phyloP scores from a whole-genome alignment of 768 basidiomycete genomes.

The Hygrocybe punicea region DNA sequence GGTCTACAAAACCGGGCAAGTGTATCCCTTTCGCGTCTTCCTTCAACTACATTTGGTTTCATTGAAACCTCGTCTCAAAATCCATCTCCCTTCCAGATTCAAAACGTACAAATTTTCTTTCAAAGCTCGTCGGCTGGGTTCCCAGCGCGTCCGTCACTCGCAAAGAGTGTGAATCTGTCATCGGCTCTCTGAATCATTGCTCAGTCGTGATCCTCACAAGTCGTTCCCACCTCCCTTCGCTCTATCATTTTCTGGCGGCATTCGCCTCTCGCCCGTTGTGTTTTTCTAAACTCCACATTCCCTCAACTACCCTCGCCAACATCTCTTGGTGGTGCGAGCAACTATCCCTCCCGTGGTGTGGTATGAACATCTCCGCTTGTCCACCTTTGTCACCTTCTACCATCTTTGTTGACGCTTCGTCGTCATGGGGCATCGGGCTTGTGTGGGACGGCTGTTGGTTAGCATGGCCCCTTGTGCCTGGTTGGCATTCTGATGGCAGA shows the following conservation, averaged over 20 bases:
- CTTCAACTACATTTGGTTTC: slow-evolving; percentile 27
- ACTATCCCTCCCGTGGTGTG: not conserved
- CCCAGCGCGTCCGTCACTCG: not conserved
- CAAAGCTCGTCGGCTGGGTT: not conserved
- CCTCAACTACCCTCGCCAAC: slow-evolving; percentile 17
- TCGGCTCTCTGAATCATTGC: slow-evolving; percentile 32
- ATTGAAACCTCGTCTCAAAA: slow-evolving; percentile 28
- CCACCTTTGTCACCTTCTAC: slow-evolving; percentile 3
- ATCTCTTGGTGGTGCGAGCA: slow-evolving; percentile 29
- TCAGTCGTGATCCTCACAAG: slow-evolving; percentile 21
- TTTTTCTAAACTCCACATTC: slow-evolving; percentile 11
- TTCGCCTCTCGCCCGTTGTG: not conserved
- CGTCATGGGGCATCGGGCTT: slow-evolving; percentile 29
- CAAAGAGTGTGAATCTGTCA: slow-evolving; percentile 14
- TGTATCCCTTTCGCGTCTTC: slow-evolving; percentile 14
- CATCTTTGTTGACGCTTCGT: slow-evolving; percentile 24
- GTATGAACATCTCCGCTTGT: slow-evolving; percentile 1
- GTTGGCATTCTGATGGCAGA: slow-evolving; percentile 20
- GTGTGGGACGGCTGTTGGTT: slow-evolving; percentile 18
- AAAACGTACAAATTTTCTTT: not conserved
- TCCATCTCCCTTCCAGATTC: slow-evolving; percentile 18
- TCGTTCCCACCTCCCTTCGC: slow-evolving; percentile 18
- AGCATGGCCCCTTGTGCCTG: slow-evolving; percentile 18
- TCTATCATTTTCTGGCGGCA: slow-evolving; percentile 22
- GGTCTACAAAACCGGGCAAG: slow-evolving; percentile 9